These are phyloP conservation scores for Tolypocladium album DNA, from an alignment of 2,329 filamentous ascomycete species.

Conservation along the genomic window DNA sequence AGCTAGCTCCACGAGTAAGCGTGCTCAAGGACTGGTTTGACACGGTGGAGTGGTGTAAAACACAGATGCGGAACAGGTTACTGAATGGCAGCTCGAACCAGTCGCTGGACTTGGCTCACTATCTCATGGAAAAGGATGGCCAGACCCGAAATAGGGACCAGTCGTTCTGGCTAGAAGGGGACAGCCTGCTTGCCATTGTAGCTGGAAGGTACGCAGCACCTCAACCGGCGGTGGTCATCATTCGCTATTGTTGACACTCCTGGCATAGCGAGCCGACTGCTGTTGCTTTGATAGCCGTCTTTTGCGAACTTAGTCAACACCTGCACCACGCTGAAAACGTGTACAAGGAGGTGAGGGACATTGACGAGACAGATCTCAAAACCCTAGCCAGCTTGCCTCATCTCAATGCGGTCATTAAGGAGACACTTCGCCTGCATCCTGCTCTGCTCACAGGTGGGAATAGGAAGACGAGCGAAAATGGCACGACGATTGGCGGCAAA, in stretches of 20 bases:
- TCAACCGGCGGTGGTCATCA: background rate
- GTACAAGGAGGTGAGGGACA: background rate
- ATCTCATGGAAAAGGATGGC: conserved; percentile 2
- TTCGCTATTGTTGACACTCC: background rate
- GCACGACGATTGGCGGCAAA: conserved; percentile 7
- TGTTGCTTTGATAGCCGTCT: background rate
- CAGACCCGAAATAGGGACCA: background rate
- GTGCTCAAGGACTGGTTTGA: conserved; percentile 12
- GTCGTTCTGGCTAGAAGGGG: background rate
- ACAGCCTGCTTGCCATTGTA: conserved; percentile 8
- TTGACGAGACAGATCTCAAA: background rate
- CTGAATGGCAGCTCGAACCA: background rate
- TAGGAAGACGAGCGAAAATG: conserved; percentile 9
- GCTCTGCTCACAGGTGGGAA: conserved; percentile 7
- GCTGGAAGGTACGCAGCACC: conserved; percentile 8
- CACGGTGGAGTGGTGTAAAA: conserved; percentile 10
- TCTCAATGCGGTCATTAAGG: conserved; percentile 3
- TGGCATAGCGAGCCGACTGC: background rate
- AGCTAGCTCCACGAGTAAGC: conserved; percentile 6
- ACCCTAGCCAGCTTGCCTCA: background rate
- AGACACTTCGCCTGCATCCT: conserved; percentile 13
- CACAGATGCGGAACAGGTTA: conserved; percentile 7
- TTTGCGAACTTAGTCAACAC: background rate
- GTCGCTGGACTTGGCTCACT: conserved; percentile 1
- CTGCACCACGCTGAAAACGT: background rate